phyloP scores from a whole-genome alignment of 441 rosid genomes.

The Populus hybrid region DNA sequence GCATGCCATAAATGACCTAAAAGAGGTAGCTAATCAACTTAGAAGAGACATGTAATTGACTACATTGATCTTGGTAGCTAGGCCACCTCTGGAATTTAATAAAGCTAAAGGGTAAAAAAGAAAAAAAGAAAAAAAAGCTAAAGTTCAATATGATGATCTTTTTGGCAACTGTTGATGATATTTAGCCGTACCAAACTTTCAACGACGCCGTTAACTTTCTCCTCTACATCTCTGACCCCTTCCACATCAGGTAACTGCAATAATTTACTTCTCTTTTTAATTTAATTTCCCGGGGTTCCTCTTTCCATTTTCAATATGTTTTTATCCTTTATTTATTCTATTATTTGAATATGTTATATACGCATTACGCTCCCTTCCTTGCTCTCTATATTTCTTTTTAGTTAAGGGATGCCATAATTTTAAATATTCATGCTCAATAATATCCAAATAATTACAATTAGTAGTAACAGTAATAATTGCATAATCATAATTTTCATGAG shows the following conservation, averaged over 20 bases:
- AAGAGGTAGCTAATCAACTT: conserved; percentile 11
- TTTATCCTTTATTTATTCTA: neutral
- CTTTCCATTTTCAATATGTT: too few species aligned
- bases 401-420: neutral
- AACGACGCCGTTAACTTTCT: neutral
- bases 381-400: neutral
- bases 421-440: neutral
- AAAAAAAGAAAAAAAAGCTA: too few species aligned
- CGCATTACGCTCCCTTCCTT: neutral
- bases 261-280: too few species aligned
- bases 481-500: neutral
- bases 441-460: neutral
- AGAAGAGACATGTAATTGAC: neutral
- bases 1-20: neutral
- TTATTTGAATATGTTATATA: neutral
- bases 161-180: too few species aligned
- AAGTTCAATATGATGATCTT: too few species aligned
- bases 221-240: neutral
- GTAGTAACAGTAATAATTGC: neutral
- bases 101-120: too few species aligned
- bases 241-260: too few species aligned
- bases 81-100: too few species aligned
- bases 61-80: too few species aligned
- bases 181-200: neutral
- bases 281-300: too few species aligned